Base-by-base conservation (phyloP, 768 basidiomycete genomes). In the Chiua virens region DNA sequence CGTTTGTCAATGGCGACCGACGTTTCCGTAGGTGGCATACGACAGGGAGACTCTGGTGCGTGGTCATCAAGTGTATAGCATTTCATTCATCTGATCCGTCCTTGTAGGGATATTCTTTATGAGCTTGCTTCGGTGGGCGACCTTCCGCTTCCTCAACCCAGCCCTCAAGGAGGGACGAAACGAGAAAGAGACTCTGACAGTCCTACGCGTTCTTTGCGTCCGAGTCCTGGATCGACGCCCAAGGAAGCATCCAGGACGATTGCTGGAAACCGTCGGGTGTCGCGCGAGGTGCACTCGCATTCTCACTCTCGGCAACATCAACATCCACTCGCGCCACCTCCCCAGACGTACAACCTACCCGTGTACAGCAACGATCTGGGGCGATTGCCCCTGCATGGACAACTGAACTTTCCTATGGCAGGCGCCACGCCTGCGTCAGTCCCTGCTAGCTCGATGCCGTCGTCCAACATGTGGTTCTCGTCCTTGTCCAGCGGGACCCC, bases 81-180 rank as follows among this genome's bases (percentile, higher is more conserved):
- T 5, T 4, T 30, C 9, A 8, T 10, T 30, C 9, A 11, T 30
- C 28, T 10, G 28, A 10, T 30, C 28, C 28, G 28, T 30, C 28
- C 9, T 30, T 30, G 28, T 8, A 87, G 87, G 86, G 86, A 88
- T 58, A 79, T 89, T 37, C 68, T 89, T 18, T 87, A 81, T 55
- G 86, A 89, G 56, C 72, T 89, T 1, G 85, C 87, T 4, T 83
- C 78, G 0, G 85, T 83, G 5, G 86, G 87, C 3, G 85, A 88
- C 21, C 73, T 89, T 1, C 87, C 86, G 0, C 73, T 88, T 6
- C 87, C 87, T 2, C 75, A 78, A 43, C 61, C 75, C 0, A 81
- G 78, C 45, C 81, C 83, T 5, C 60, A 68, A 0, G 70, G 76
- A 5, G 75, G 66, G 15, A 75, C 79, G 55, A 89, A 89, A 52